Evolutionary conservation across 1,284 basidiomycete species (phyloP).

Genomic region (Sporisorium graminicola): DNA sequence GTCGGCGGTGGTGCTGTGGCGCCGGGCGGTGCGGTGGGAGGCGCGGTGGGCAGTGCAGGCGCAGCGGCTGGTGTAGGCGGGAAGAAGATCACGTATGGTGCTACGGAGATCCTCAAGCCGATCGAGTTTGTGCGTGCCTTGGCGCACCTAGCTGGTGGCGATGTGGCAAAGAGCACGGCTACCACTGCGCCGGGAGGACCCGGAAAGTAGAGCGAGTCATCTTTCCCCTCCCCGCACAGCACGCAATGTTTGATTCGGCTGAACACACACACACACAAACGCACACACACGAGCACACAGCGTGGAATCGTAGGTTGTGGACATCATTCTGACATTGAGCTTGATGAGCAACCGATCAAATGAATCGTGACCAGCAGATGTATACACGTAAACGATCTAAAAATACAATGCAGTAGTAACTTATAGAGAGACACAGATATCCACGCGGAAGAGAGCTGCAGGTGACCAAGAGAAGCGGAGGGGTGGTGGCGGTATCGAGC

Average conservation of each 20-base stretch:
- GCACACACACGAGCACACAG: no score
- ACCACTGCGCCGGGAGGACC: neutral
- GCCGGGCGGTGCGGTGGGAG: constrained; percentile 89
- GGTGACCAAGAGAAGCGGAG: no score
- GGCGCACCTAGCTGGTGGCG: constrained; percentile 62
- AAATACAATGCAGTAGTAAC: no score
- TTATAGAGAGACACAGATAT: no score
- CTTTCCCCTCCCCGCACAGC: neutral
- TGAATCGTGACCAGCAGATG: no score
- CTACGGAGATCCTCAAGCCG: constrained; percentile 93
- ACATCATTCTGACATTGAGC: no score
- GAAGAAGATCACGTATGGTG: constrained; percentile 86
- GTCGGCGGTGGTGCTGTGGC: constrained; percentile 9
- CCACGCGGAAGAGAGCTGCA: no score
- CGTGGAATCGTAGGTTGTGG: no score
- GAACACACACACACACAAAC: no score
- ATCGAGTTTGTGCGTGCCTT: constrained; percentile 82
- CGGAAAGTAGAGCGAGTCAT: constrained; percentile 8
- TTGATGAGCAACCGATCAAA: no score
- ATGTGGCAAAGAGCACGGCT: constrained; percentile 15
- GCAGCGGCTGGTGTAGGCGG: constrained; percentile 67
- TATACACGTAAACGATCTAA: no score
- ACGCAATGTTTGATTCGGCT: neutral
- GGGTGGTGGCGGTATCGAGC: no score
- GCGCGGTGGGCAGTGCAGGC: constrained; percentile 59